These are phyloP conservation scores for Bacidia gigantensis DNA, from an alignment of 495 filamentous ascomycete genomes.

Conservation along the genomic window DNA sequence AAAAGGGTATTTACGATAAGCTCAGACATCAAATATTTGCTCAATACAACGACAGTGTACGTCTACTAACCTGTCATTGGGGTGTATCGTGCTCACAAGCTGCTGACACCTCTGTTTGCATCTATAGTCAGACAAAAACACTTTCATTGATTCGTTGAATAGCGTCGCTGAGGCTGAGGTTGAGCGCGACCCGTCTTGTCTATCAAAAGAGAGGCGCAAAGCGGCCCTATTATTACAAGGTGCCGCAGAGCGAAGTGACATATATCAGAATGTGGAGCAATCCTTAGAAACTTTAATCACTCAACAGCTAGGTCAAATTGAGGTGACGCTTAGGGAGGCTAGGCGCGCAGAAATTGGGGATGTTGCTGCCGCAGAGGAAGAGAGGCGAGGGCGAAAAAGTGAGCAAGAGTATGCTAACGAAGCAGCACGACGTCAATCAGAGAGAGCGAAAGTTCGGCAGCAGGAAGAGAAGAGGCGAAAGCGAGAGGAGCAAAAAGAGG, in stretches of 20 bases:
- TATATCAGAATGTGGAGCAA: slow-evolving; percentile 61
- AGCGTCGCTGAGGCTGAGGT: slow-evolving; percentile 67
- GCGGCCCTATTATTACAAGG: slow-evolving; percentile 77
- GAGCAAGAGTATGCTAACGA: slow-evolving; percentile 70
- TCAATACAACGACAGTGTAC: slow-evolving; percentile 63
- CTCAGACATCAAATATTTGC: slow-evolving; percentile 71
- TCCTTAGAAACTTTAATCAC: slow-evolving; percentile 56
- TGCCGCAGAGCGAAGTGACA: slow-evolving; percentile 64
- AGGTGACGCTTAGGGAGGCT: slow-evolving; percentile 53
- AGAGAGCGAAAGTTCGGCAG: slow-evolving; percentile 45
- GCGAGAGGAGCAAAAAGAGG: slow-evolving; percentile 52
- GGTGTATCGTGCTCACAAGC: not conserved
- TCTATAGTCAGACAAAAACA: slow-evolving; percentile 30
- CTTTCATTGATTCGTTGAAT: slow-evolving; percentile 51
- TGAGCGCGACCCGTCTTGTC: slow-evolving; percentile 60
- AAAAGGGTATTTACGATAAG: slow-evolving; percentile 80
- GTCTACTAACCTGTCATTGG: slow-evolving; percentile 17
- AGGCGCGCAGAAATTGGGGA: slow-evolving; percentile 62
- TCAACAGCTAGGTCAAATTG: slow-evolving; percentile 45
- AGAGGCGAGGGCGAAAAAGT: slow-evolving; percentile 56
- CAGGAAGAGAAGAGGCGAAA: slow-evolving; percentile 51
- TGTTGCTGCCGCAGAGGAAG: slow-evolving; percentile 54
- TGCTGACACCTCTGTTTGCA: slow-evolving; percentile 4
- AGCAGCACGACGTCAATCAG: slow-evolving; percentile 48
- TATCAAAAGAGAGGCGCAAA: slow-evolving; percentile 66